Evolutionary conservation across 768 basidiomycete genomes (phyloP).

Genomic region (Phaeotremella fagi): DNA sequence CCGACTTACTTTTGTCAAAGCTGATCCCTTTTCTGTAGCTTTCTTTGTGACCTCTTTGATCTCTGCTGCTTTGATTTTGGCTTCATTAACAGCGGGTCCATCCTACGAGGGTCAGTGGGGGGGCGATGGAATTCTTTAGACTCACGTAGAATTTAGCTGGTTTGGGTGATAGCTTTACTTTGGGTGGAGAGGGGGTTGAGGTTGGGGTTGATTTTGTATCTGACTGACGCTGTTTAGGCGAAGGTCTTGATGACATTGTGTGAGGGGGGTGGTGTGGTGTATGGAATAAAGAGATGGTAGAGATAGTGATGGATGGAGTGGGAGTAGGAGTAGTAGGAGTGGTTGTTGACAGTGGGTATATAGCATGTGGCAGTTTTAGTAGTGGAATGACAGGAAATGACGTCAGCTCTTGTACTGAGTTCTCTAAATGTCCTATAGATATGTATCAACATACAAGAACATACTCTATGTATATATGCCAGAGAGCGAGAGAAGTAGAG

Average conservation of each 20-base stretch:
- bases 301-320: too few species aligned
- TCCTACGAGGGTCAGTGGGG: constrained; percentile 18
- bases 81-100: constrained; percentile 28
- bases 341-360: too few species aligned
- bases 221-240: constrained; percentile 2
- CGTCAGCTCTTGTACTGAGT: too few species aligned
- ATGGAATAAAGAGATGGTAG: neutral
- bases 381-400: too few species aligned
- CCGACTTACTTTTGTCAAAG: constrained; percentile 30
- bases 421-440: too few species aligned
- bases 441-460: too few species aligned
- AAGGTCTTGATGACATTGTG: constrained; percentile 1
- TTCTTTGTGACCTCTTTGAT: constrained; percentile 17
- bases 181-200: too few species aligned
- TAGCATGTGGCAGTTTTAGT: too few species aligned
- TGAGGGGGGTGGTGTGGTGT: neutral
- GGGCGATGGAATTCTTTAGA: constrained; percentile 5
- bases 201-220: neutral
- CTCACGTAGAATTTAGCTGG: constrained; percentile 36
- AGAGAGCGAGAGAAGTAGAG: too few species aligned
- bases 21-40: constrained; percentile 16
- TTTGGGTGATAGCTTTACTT: neutral
- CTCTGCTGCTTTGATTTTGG: constrained; percentile 9
- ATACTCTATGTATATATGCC: too few species aligned
- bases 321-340: too few species aligned